Evolutionary conservation across 1,284 basidiomycete genomes (phyloP).

Genomic region (Leccinum pseudoinsigne): DNA sequence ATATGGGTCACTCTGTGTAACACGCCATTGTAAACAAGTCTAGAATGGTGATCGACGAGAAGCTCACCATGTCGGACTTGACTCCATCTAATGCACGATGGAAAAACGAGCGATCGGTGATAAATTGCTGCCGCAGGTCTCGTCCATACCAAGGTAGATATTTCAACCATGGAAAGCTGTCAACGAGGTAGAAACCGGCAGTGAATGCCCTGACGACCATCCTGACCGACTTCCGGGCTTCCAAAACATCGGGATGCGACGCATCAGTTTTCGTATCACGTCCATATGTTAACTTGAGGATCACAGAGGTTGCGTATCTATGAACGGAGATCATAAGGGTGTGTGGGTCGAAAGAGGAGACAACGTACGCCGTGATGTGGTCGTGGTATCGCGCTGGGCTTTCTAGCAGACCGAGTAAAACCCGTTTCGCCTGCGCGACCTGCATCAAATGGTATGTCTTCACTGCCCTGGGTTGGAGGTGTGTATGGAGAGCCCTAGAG

Average conservation of each 20-base stretch:
- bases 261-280: slow-evolving; percentile 1
- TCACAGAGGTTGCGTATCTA: slow-evolving; percentile 6
- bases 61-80: slow-evolving; percentile 11
- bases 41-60: background rate
- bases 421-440: background rate
- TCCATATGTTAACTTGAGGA: slow-evolving; percentile 12
- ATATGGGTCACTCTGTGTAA: slow-evolving; percentile 3
- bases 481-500: slow-evolving; percentile 9
- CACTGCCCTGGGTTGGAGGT: slow-evolving; percentile 8
- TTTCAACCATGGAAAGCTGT: slow-evolving; percentile 12
- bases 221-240: background rate
- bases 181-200: slow-evolving; percentile 11
- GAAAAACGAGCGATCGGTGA: slow-evolving; percentile 4
- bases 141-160: slow-evolving; percentile 11
- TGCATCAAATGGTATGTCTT: slow-evolving; percentile 8
- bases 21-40: background rate
- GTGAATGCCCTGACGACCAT: too few relatives aligned
- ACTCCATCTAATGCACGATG: background rate
- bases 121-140: slow-evolving; percentile 2
- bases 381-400: background rate
- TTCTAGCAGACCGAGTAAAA: slow-evolving; percentile 6
- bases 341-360: background rate
- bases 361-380: slow-evolving; percentile 1
- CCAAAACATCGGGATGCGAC: slow-evolving; percentile 6
- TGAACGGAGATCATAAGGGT: background rate